Conservation (phyloP, 139 green algal species). For the Pleodorina starrii region DNA sequence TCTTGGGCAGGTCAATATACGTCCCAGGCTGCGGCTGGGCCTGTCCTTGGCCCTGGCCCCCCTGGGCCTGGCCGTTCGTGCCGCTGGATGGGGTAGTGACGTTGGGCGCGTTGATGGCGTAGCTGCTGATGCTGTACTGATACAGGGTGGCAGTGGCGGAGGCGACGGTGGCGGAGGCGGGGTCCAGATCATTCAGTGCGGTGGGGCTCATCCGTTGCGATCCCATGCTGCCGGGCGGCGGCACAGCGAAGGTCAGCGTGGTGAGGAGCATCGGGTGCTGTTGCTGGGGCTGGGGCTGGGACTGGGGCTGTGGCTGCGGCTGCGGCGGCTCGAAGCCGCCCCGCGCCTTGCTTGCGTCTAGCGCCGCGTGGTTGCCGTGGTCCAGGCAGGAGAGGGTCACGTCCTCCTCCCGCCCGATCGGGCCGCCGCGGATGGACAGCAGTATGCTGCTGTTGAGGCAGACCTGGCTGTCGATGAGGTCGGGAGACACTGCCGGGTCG, state of each 20-base stretch:
- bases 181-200: neutral
- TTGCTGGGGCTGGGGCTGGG: too few species aligned
- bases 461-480: neutral
- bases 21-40: neutral
- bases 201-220: neutral
- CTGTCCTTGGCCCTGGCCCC: neutral
- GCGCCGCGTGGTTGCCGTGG: too few species aligned
- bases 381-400: neutral
- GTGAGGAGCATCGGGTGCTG: too few species aligned
- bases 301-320: too few species aligned
- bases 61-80: neutral
- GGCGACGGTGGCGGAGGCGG: neutral
- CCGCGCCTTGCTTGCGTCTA: too few species aligned
- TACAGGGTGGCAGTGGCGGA: neutral
- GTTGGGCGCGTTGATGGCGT: conserved; percentile 1
- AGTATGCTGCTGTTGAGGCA: neutral
- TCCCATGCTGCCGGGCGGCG: neutral
- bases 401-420: neutral
- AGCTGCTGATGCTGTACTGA: conserved; percentile 35
- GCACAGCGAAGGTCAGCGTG: neutral
- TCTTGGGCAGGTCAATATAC: conserved; percentile 24
- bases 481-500: neutral
- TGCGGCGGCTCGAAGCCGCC: too few species aligned
- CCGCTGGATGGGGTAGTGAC: neutral
- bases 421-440: neutral